Base-by-base conservation (phyloP, 2,329 filamentous ascomycete genomes). In the Lecanicillium sp. region DNA sequence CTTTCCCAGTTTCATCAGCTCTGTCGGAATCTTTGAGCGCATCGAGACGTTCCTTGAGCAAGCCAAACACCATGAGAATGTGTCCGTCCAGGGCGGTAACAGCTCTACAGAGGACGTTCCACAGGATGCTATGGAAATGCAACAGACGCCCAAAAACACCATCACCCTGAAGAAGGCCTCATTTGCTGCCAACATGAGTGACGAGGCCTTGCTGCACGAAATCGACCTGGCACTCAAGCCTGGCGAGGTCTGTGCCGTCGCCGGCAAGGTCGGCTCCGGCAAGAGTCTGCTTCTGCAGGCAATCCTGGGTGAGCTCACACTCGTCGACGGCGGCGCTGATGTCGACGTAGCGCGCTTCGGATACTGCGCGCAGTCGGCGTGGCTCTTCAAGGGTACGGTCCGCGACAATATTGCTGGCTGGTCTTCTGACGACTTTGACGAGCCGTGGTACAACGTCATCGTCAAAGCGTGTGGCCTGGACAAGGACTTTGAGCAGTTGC, bases 361-460 rank as follows among this genome's bases (percentile, higher is more conserved):
- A 9, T 60, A 56, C 21, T 58, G 56, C 29, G 47, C 54, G 1
- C 58, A 61, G 37, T 55, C 51, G 2, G 51, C 57, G 0, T 61
- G 56, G 56, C 51, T 59, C 1, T 49, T 51, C 1, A 56, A 54
- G 37, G 53, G 50, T 2, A 57, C 57, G 2, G 44, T 59, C 8
- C 51, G 51, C 8, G 49, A 55, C 8, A 61, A 59, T 21, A 60
- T 60, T 2, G 5, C 57, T 2, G 57, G 51, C 10, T 47, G 54
- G 42, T 51, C 54, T 8, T n/a, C 48, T 8, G 15, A 21, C 5
- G 6, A 46, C 5, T 50, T 44, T 20, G 52, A 59, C 2, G 29
- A 45, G 5, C 26, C 48, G 2, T 59, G 54, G 56, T 60, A 60
- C 21, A 50, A 51, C 4, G 48, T 43, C 2, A 54, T 59, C 1